Evolutionary conservation across 2,329 filamentous ascomycete genomes (phyloP).

Genomic region (Xylaria sp.): DNA sequence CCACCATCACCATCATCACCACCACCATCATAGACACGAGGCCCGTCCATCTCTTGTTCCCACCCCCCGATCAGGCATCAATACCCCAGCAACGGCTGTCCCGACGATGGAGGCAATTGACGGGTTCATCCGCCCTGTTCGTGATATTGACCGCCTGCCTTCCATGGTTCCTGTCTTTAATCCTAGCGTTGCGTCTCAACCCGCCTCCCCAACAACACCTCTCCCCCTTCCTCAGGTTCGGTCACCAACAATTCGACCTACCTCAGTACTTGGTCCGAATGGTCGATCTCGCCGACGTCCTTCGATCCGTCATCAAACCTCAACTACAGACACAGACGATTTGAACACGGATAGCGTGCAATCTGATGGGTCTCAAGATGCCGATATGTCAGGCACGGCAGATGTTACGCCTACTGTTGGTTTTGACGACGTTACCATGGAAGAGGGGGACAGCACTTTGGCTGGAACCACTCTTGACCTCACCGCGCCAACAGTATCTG

Average conservation of each 20-base stretch:
- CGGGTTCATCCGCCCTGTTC: conserved; percentile 81
- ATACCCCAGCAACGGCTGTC: conserved; percentile 74
- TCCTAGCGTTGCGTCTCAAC: conserved; percentile 82
- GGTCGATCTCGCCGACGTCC: conserved; percentile 75
- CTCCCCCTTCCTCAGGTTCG: conserved; percentile 73
- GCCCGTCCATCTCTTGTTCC: conserved; percentile 61
- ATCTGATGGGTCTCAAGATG: conserved; percentile 80
- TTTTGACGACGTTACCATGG: conserved; percentile 84
- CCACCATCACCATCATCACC: conserved; percentile 58
- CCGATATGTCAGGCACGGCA: conserved; percentile 81
- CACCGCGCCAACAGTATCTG: conserved; percentile 81
- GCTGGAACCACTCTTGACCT: conserved; percentile 79
- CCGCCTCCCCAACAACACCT: conserved; percentile 89
- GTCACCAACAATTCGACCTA: conserved; percentile 66
- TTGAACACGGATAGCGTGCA: conserved; percentile 83
- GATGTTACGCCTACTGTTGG: conserved; percentile 85
- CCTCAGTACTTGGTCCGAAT: conserved; percentile 63
- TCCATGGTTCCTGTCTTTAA: conserved; percentile 81
- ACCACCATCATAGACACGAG: conserved; percentile 62
- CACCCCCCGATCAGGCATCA: conserved; percentile 64
- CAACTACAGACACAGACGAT: conserved; percentile 90
- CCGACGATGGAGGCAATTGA: conserved; percentile 76
- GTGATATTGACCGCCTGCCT: conserved; percentile 83
- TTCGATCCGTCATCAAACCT: conserved; percentile 89
- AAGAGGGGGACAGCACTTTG: conserved; percentile 82